These are phyloP conservation scores for Trichocladium antarcticum DNA, from an alignment of 495 filamentous ascomycete species.

Conservation along the genomic window DNA sequence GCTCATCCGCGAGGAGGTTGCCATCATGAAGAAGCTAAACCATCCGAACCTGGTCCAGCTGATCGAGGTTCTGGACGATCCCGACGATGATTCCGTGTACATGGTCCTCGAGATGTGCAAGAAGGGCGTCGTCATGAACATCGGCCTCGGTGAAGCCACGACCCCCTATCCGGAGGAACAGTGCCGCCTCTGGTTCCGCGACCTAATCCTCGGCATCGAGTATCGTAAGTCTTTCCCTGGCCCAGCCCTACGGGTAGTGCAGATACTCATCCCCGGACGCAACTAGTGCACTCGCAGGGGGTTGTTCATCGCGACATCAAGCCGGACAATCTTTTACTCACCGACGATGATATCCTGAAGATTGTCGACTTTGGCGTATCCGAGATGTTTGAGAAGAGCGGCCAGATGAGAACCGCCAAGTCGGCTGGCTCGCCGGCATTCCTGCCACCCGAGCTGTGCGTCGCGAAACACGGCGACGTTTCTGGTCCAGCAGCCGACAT, in stretches of 20 bases:
- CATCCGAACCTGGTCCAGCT: slow-evolving; percentile 87
- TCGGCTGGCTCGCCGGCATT: slow-evolving; percentile 94
- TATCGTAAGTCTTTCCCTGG: slow-evolving; percentile 49
- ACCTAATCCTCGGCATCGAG: slow-evolving; percentile 91
- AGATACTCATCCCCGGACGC: neutral
- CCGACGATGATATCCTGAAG: slow-evolving; percentile 82
- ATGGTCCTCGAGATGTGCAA: slow-evolving; percentile 99
- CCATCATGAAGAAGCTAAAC: slow-evolving; percentile 97
- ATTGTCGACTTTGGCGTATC: slow-evolving; percentile 98
- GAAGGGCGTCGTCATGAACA: slow-evolving; percentile 95
- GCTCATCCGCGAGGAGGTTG: slow-evolving; percentile 91
- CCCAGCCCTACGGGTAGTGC: neutral
- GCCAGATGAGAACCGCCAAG: slow-evolving; percentile 85
- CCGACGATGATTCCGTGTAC: slow-evolving; percentile 87
- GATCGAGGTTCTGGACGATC: slow-evolving; percentile 91
- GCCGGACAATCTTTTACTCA: slow-evolving; percentile 88
- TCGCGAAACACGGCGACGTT: slow-evolving; percentile 77
- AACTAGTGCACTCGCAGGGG: slow-evolving; percentile 85
- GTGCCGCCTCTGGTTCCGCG: slow-evolving; percentile 87
- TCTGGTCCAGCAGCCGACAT: slow-evolving; percentile 86
- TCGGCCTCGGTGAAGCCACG: slow-evolving; percentile 72
- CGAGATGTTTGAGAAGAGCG: slow-evolving; percentile 90
- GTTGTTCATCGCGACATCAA: slow-evolving; percentile 97
- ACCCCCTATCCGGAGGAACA: slow-evolving; percentile 74
- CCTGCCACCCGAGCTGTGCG: slow-evolving; percentile 84